Base-by-base conservation (phyloP, 192 early-diverging fungal species). In the Backusella liffmaniae region DNA sequence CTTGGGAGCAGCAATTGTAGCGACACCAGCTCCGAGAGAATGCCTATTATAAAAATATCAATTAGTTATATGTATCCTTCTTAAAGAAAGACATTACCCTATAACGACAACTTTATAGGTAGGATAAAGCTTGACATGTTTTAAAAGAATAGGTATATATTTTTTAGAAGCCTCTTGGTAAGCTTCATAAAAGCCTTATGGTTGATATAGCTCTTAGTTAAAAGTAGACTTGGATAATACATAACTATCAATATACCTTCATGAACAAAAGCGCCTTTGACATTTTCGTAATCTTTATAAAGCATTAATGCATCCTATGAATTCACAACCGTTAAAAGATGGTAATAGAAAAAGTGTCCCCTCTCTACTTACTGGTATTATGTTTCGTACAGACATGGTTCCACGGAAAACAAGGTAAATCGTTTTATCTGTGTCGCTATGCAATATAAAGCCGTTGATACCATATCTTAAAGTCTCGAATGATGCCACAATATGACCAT, bases 371-470 rank as follows among this genome's bases (percentile, higher is more conserved):
- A 53, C 70, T 67, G 44, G 21, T 7, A 32, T 34, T 15, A 67
- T 73, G 26, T 41, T 69, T 69, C 67, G 21, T 23, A 69, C 23
- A 37, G 67, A 69, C 12, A 36, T 21, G 5, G 70, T 72, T 59
- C 79, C 79, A 46, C 75, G 65, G 62, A 77, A 81, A 8, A 36
- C n/a, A 10, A 81, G n/a, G 39, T 76, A 73, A 4, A 81, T 67
- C 9, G 68, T 62, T 42, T 81, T 62, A 29, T 66, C 68, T 0
- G 21, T 37, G 16, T 73, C 66, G 26, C 68, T 73, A 32, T 46
- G 56, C 0, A 73, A 36, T 21, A 81, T 73, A 67, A 53, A 81
- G 1, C 79, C 79, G 9, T 32, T 76, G 8, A 44, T 81, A 15
- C 59, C 59, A 56, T 51, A 70, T 0, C 37, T 35, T 13, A 65